These are phyloP conservation scores for Apophysomyces variabilis DNA, from an alignment of 371 early-diverging fungal species.

Conservation along the genomic window DNA sequence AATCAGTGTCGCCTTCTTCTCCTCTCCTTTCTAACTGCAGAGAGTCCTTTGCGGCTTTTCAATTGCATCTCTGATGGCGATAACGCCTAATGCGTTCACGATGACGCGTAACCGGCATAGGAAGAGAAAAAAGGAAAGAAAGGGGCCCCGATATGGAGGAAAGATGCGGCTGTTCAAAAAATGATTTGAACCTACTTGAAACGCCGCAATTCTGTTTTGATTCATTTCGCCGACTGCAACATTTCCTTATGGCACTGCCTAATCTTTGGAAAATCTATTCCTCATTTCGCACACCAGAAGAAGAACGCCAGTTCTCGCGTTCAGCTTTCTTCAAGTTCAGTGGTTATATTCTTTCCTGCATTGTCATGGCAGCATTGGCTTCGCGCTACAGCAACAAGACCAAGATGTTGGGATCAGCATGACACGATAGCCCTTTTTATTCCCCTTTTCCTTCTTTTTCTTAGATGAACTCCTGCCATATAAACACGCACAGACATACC, in stretches of 20 bases:
- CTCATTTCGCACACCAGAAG: slow-evolving; percentile 78
- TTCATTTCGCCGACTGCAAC: not conserved
- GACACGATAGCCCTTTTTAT: not conserved
- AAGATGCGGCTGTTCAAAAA: too few species aligned
- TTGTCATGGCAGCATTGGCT: slow-evolving; percentile 70
- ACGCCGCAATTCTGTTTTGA: not conserved
- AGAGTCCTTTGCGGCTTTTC: too few species aligned
- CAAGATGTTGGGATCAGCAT: slow-evolving; percentile 25
- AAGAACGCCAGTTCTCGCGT: slow-evolving; percentile 76
- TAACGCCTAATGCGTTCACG: not conserved
- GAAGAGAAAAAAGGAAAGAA: not conserved
- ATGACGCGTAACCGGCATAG: not conserved
- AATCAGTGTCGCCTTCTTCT: too few species aligned
- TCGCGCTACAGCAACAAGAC: slow-evolving; percentile 40
- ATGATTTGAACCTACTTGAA: too few species aligned
- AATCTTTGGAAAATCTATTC: slow-evolving; percentile 76
- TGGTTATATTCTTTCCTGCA: slow-evolving; percentile 72
- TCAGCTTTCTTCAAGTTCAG: slow-evolving; percentile 81
- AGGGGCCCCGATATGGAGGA: not conserved
- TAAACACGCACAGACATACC: not conserved
- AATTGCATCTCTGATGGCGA: too few species aligned
- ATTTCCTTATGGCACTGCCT: slow-evolving; percentile 60
- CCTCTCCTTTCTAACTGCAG: too few species aligned
- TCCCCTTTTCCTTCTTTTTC: too few species aligned
- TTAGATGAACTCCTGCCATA: not conserved